These are phyloP conservation scores for Coffea humblotiana DNA, from an alignment of 305 asterid species.

Conservation along the genomic window DNA sequence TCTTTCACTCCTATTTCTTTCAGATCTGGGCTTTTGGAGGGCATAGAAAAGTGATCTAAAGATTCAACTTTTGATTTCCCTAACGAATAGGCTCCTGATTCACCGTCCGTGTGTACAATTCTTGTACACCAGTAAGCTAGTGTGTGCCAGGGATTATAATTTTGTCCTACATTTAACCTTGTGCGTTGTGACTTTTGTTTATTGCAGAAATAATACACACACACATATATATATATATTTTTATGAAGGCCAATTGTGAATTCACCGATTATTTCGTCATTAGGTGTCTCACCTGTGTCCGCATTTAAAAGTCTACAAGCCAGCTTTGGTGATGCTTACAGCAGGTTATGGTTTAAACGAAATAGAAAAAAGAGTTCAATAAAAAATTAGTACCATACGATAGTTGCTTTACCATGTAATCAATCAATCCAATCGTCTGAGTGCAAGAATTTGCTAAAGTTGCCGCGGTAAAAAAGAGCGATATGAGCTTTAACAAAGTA, in stretches of 20 bases:
- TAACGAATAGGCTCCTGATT: slow-evolving; percentile 12
- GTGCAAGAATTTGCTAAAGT: no score
- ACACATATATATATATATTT: neutral
- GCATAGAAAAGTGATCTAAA: slow-evolving; percentile 68
- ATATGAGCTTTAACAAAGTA: no score
- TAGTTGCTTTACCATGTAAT: no score
- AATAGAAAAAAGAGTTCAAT: no score
- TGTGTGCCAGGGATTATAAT: neutral
- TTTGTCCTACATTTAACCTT: neutral
- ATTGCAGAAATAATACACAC: neutral
- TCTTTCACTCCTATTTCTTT: neutral
- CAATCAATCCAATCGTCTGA: no score
- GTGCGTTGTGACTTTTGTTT: slow-evolving; percentile 4
- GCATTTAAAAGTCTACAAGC: neutral
- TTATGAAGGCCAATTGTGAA: neutral
- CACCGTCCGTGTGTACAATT: slow-evolving; percentile 3
- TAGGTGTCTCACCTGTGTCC: neutral
- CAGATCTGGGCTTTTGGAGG: slow-evolving; percentile 99
- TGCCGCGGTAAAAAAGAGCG: no score
- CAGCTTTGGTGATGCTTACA: neutral
- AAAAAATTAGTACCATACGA: no score
- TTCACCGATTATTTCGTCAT: neutral
- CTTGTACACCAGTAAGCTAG: neutral
- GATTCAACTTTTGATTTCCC: neutral
- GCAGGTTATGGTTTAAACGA: neutral